A percentile compares a stretch with the other conserved stretches of the same genome.
Conservation (phyloP, 2,329 filamentous ascomycete species). For the Fusarium sacchari region DNA sequence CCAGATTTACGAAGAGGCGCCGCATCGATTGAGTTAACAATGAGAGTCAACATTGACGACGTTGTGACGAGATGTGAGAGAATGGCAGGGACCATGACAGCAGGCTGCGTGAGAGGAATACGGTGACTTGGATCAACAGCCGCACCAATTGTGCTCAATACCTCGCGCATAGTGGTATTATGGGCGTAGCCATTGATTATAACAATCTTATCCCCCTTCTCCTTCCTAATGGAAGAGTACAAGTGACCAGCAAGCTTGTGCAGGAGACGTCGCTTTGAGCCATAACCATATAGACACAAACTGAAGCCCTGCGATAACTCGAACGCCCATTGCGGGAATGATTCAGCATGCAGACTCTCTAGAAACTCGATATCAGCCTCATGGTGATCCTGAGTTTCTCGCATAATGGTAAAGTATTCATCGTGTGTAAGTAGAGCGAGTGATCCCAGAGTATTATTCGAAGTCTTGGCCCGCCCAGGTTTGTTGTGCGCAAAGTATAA, state of each 20-base stretch:
- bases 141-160: constrained; percentile 74
- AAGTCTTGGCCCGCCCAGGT: constrained; percentile 82
- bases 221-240: constrained; percentile 47
- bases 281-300: constrained; percentile 91
- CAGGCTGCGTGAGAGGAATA: constrained; percentile 69
- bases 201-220: constrained; percentile 66
- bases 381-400: constrained; percentile 75
- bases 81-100: constrained; percentile 74
- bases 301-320: constrained; percentile 89
- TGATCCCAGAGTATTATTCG: constrained; percentile 82
- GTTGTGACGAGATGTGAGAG: constrained; percentile 64
- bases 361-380: constrained; percentile 75
- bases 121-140: constrained; percentile 65
- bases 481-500: constrained; percentile 94
- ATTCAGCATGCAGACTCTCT: constrained; percentile 78
- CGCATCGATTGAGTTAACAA: constrained; percentile 90
- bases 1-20: constrained; percentile 75
- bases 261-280: constrained; percentile 83
- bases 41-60: constrained; percentile 66
- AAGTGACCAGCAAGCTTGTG: constrained; percentile 80
- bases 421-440: constrained; percentile 86
- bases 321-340: constrained; percentile 92
- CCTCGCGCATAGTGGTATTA: constrained; percentile 72
- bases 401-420: constrained; percentile 80
- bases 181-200: constrained; percentile 87